These are phyloP conservation scores for Nemania serpens DNA, from an alignment of 2,329 filamentous ascomycete genomes.

Conservation along the genomic window DNA sequence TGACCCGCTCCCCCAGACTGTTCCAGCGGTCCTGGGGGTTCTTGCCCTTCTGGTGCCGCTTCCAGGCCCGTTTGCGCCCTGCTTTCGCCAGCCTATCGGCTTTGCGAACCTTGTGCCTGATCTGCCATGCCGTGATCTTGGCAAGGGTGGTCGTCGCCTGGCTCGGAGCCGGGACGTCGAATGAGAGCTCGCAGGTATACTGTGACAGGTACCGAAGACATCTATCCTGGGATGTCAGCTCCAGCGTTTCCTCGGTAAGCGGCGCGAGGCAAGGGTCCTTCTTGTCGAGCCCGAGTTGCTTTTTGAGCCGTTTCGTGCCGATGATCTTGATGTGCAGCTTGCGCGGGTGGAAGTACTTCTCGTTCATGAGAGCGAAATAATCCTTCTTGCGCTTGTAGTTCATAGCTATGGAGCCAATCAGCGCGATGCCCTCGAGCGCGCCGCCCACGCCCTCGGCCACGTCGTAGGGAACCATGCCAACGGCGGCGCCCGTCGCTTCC, in stretches of 20 bases:
- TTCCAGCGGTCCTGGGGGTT: constrained; percentile 24
- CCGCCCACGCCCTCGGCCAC: constrained; percentile 29
- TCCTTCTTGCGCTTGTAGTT: constrained; percentile 36
- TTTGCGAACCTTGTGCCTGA: constrained; percentile 32
- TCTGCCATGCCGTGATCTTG: constrained; percentile 36
- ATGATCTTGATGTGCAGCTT: constrained; percentile 39
- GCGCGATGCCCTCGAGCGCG: constrained; percentile 31
- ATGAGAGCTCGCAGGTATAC: constrained; percentile 24
- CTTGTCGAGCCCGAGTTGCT: constrained; percentile 31
- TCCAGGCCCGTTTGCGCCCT: constrained; percentile 35
- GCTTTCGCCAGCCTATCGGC: constrained; percentile 27
- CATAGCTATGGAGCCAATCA: constrained; percentile 32
- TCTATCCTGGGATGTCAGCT: constrained; percentile 31
- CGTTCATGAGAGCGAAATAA: constrained; percentile 40
- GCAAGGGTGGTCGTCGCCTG: constrained; percentile 32
- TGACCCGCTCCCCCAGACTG: constrained; percentile 17
- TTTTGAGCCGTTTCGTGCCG: constrained; percentile 33
- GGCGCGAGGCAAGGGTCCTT: constrained; percentile 31
- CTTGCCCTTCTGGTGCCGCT: constrained; percentile 35
- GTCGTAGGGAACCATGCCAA: constrained; percentile 40
- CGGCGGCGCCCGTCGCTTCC: constrained; percentile 31
- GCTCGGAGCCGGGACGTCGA: constrained; percentile 24
- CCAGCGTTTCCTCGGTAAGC: constrained; percentile 32
- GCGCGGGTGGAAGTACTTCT: constrained; percentile 40
- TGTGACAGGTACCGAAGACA: constrained; percentile 31